These are phyloP conservation scores for Trichoderma erinaceum DNA, from an alignment of 495 filamentous ascomycete genomes.

Conservation along the genomic window DNA sequence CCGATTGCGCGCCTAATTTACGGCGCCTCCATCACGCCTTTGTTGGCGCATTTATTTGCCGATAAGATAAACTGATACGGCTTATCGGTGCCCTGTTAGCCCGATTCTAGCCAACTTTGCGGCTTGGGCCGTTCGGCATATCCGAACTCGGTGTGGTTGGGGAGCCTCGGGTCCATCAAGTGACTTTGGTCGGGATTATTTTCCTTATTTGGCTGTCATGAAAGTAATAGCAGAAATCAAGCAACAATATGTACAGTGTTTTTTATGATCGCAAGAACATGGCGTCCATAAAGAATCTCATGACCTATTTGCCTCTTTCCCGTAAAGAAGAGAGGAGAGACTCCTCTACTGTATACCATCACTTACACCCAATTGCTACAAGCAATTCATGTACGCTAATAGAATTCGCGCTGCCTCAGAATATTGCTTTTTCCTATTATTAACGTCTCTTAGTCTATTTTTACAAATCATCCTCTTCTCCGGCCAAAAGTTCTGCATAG, in stretches of 20 bases:
- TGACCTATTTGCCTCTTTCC: too few relatives aligned
- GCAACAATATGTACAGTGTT: too few relatives aligned
- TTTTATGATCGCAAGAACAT: too few relatives aligned
- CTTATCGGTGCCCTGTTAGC: background rate
- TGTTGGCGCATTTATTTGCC: background rate
- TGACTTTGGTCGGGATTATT: too few relatives aligned
- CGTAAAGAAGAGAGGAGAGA: too few relatives aligned
- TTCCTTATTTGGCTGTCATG: too few relatives aligned
- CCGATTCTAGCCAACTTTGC: constrained; percentile 1
- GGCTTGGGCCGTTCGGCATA: background rate
- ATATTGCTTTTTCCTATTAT: background rate
- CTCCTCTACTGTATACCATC: background rate
- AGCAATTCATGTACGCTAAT: background rate
- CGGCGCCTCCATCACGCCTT: background rate
- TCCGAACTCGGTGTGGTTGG: background rate
- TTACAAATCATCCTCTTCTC: constrained; percentile 56
- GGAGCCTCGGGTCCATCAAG: background rate
- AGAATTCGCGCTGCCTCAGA: background rate
- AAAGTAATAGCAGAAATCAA: too few relatives aligned
- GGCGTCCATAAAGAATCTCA: too few relatives aligned
- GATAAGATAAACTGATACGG: constrained; percentile 9
- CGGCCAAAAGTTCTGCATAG: constrained; percentile 79
- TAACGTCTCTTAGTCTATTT: background rate
- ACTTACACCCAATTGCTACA: background rate
- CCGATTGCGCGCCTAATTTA: background rate